Evolutionary conservation across 2,329 filamentous ascomycete species (phyloP), one percentile per base, ranked within the genome.

Genomic region (Plenodomus biglobosus): DNA sequence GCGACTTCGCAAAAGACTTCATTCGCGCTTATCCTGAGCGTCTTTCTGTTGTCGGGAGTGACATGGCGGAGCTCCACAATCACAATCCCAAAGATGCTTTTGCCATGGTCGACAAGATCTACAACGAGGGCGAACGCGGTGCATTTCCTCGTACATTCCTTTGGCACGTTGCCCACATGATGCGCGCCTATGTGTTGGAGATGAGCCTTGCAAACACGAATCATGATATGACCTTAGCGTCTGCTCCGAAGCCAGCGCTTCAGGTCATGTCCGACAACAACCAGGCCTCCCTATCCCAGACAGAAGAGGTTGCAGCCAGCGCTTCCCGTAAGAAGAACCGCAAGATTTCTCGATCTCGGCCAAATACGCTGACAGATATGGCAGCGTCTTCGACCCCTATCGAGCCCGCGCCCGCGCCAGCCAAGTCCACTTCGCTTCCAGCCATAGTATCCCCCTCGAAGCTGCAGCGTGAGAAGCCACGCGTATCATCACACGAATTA

Each of bases 51-150:
- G 41, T 65, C 16, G 56, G 52, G 13, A 45, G 46, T 19, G 48
- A 58, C 11, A 52, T 63, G 41, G 42, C 21, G 3, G 39, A 45
- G 32, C 27, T 62, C 2, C 63, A 62, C 34, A 52, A 67, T 27
- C 39, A 43, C 16, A 27, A 53, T 7, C 39, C 44, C 16, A 27
- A 53, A 6, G 41, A 66, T 40, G 52, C 51, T 6, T 41, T 64
- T 6, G 53, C 46, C 6, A 48, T 67, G 17, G 58, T 70, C 40
- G 55, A 69, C 39, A 56, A 64, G 42, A 50, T 71, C 18, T 72
- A 70, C 38, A 44, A 53, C 30, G 40, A 62, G 8, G 58, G 58
- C 10, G 66, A 70, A 48, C 52, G 37, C 5, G 40, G 46, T 0
- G n/a, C 38, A 1, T 65, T 46, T 38, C 67, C 68, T 27, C 61